phyloP scores from a whole-genome alignment of 805 yeast genomes.

The Cyberlindnera meyerae region DNA sequence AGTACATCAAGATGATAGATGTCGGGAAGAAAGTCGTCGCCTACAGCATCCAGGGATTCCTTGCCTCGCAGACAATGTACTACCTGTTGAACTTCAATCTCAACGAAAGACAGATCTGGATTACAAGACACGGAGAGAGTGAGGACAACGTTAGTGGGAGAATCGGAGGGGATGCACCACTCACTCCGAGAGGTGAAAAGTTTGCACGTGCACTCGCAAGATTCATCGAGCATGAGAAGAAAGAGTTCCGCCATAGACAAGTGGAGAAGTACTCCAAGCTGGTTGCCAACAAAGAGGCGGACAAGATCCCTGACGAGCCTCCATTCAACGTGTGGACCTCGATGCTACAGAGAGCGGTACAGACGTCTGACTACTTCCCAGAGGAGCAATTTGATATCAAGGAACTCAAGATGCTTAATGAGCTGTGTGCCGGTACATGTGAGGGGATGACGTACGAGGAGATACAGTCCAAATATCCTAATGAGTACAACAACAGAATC shows the following conservation, averaged over 20 bases:
- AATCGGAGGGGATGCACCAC: slow-evolving; percentile 86
- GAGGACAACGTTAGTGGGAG: slow-evolving; percentile 77
- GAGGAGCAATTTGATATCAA: slow-evolving; percentile 72
- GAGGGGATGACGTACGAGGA: slow-evolving; percentile 93
- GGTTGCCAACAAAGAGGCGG: slow-evolving; percentile 30
- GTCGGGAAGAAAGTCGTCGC: slow-evolving; percentile 94
- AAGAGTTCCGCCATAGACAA: slow-evolving; percentile 61
- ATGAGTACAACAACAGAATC: slow-evolving; percentile 73
- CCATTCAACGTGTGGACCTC: slow-evolving; percentile 91
- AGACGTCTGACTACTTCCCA: slow-evolving; percentile 72
- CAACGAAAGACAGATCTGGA: slow-evolving; percentile 87
- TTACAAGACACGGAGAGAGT: slow-evolving; percentile 92
- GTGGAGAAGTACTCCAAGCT: slow-evolving; percentile 43
- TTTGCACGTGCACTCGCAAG: slow-evolving; percentile 69
- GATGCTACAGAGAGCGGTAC: slow-evolving; percentile 72
- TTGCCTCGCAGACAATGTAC: slow-evolving; percentile 90
- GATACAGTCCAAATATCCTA: slow-evolving; percentile 65
- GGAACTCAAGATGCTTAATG: slow-evolving; percentile 90
- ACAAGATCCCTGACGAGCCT: slow-evolving; percentile 53
- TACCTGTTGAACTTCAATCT: slow-evolving; percentile 85
- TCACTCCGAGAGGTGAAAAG: slow-evolving; percentile 73
- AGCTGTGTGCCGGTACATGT: slow-evolving; percentile 86
- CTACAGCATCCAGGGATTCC: slow-evolving; percentile 79
- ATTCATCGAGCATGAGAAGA: slow-evolving; percentile 68
- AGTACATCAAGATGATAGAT: slow-evolving; percentile 91